These are phyloP conservation scores for Kuraishia cidri DNA, from an alignment of 805 yeast genomes.

Conservation along the genomic window DNA sequence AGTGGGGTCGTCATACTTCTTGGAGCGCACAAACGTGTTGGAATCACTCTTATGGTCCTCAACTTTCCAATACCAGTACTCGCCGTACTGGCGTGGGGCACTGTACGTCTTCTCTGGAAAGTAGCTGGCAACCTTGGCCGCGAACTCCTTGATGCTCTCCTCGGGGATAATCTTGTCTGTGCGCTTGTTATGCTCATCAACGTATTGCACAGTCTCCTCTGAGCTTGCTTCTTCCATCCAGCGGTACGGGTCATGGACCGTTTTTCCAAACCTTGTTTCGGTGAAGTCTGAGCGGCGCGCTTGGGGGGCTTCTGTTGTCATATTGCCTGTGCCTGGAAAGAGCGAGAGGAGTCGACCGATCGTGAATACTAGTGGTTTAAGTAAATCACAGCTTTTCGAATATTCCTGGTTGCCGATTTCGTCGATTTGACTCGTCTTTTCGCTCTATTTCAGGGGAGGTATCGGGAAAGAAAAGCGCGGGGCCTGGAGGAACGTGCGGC, in stretches of 20 bases:
- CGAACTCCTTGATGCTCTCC: background rate
- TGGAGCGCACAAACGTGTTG: conserved; percentile 3
- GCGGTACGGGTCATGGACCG: conserved; percentile 4
- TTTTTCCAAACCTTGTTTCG: conserved; percentile 4
- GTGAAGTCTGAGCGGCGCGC: conserved; percentile 2
- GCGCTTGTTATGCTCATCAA: conserved; percentile 2
- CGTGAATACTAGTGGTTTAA: no score
- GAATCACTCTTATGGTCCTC: conserved; percentile 3
- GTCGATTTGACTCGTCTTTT: no score
- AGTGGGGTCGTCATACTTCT: background rate
- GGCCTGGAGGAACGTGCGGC: no score
- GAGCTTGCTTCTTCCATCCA: conserved; percentile 6
- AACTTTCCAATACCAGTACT: conserved; percentile 4
- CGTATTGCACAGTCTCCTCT: conserved; percentile 2
- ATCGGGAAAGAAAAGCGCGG: no score
- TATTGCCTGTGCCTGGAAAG: no score
- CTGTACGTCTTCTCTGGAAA: conserved; percentile 2
- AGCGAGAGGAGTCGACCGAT: no score
- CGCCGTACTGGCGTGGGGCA: conserved; percentile 4
- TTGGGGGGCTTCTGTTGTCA: no score
- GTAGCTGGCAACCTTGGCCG: conserved; percentile 2
- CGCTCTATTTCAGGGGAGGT: no score
- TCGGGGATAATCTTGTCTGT: background rate
- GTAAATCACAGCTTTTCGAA: no score
- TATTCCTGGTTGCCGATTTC: no score